phyloP scores from a whole-genome alignment of 1,139 yeast genomes.

The Pichia sp. region DNA sequence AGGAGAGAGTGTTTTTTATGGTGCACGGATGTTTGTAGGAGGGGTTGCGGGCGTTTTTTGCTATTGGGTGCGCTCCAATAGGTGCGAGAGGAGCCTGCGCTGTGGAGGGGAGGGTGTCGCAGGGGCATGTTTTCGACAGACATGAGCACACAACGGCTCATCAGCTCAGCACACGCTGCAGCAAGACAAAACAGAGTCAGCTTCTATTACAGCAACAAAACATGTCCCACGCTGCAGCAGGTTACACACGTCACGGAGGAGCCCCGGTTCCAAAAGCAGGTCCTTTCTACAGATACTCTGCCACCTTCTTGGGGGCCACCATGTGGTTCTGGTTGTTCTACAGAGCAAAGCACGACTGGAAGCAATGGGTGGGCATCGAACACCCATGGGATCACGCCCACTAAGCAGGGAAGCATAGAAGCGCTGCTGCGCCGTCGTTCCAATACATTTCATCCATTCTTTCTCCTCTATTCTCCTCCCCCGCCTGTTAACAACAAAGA shows the following conservation, averaged over 20 bases:
- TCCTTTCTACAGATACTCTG: constrained; percentile 50
- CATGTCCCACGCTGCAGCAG: constrained; percentile 7
- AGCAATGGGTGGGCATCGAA: constrained; percentile 47
- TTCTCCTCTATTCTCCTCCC: not conserved
- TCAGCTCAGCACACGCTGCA: not conserved
- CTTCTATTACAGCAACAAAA: not conserved
- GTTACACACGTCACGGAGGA: constrained; percentile 49
- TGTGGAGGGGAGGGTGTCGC: not conserved
- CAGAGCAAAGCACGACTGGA: constrained; percentile 69
- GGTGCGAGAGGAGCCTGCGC: not conserved
- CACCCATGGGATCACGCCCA: constrained; percentile 32
- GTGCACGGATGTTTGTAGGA: not conserved
- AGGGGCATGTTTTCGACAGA: not conserved
- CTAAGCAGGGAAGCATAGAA: no score
- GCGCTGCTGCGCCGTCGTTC: no score
- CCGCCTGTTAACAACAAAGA: not conserved
- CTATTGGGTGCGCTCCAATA: not conserved
- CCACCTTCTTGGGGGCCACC: constrained; percentile 69
- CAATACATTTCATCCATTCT: not conserved
- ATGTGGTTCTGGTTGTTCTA: constrained; percentile 87
- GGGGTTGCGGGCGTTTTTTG: not conserved
- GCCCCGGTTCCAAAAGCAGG: constrained; percentile 54
- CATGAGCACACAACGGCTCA: no score
- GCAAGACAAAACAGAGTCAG: no score
- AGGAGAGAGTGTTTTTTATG: not conserved